These are phyloP conservation scores for Letharia lupina DNA, from an alignment of 495 filamentous ascomycete species.

Conservation along the genomic window DNA sequence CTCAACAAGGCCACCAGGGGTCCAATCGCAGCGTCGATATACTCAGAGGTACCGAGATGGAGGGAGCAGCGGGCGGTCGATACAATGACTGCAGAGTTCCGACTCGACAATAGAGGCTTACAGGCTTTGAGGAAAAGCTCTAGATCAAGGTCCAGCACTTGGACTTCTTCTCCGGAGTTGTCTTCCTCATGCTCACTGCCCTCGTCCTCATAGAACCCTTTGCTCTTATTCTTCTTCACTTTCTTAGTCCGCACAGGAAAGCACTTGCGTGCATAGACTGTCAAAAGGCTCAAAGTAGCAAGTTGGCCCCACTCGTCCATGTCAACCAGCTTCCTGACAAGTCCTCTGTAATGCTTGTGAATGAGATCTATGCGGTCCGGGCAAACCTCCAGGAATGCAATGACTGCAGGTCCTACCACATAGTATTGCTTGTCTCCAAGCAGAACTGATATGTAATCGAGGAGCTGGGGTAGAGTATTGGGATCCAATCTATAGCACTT, in stretches of 20 bases:
- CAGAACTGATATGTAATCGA: slow-evolving; percentile 67
- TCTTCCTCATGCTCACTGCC: slow-evolving; percentile 40
- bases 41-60: slow-evolving; percentile 67
- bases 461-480: slow-evolving; percentile 68
- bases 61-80: slow-evolving; percentile 78
- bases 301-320: slow-evolving; percentile 99
- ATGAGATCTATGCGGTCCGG: slow-evolving; percentile 78
- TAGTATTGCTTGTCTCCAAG: slow-evolving; percentile 90
- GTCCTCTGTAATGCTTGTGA: slow-evolving; percentile 75
- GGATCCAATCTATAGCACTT: slow-evolving; percentile 96
- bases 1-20: slow-evolving; percentile 80
- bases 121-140: slow-evolving; percentile 72
- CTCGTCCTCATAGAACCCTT: slow-evolving; percentile 74
- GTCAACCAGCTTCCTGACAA: slow-evolving; percentile 86
- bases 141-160: slow-evolving; percentile 70
- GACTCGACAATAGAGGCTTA: slow-evolving; percentile 75
- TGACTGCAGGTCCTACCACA: slow-evolving; percentile 85
- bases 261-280: slow-evolving; percentile 74
- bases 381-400: slow-evolving; percentile 81
- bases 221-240: slow-evolving; percentile 45
- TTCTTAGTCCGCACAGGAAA: slow-evolving; percentile 64
- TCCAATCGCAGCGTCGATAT: slow-evolving; percentile 63
- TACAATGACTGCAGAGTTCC: slow-evolving; percentile 87
- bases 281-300: slow-evolving; percentile 70
- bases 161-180: slow-evolving; percentile 46